Evolutionary conservation across 257 asterid genomes (phyloP).

Genomic region (Phtheirospermum japonicum): DNA sequence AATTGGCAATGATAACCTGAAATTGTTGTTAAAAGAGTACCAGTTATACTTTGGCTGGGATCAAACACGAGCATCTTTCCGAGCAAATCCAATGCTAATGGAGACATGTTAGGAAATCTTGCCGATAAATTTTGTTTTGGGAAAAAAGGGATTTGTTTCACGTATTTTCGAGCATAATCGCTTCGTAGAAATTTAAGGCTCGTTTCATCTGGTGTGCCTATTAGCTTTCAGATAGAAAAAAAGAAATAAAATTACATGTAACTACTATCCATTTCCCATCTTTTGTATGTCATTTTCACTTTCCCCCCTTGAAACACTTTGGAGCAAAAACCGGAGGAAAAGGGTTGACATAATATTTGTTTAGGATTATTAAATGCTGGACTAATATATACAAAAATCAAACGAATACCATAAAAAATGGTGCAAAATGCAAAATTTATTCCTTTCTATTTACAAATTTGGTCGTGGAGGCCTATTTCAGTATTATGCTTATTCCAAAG

Average conservation of each 20-base stretch:
- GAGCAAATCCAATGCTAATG: conserved; percentile 72
- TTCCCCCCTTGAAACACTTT: too few species aligned
- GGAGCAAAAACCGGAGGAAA: background rate
- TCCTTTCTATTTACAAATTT: too few species aligned
- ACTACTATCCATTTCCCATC: too few species aligned
- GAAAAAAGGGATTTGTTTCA: conserved; percentile 61
- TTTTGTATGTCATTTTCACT: too few species aligned
- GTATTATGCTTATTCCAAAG: background rate
- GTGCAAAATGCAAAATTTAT: background rate
- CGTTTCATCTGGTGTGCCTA: conserved; percentile 78
- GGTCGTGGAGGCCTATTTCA: background rate
- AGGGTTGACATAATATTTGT: background rate
- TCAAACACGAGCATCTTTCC: conserved; percentile 87
- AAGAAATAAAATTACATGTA: background rate
- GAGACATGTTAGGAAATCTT: conserved; percentile 69
- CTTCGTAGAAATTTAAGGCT: conserved; percentile 73
- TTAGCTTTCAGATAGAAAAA: conserved; percentile 43
- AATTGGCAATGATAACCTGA: background rate
- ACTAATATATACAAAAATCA: background rate
- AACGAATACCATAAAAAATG: background rate
- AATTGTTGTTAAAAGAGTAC: conserved; percentile 31
- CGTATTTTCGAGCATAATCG: conserved; percentile 67
- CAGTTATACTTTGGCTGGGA: conserved; percentile 71
- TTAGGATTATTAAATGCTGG: too few species aligned
- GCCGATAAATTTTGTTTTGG: conserved; percentile 64